Evolutionary conservation across 768 basidiomycete species (phyloP).

Genomic region (Ramaria rubella): DNA sequence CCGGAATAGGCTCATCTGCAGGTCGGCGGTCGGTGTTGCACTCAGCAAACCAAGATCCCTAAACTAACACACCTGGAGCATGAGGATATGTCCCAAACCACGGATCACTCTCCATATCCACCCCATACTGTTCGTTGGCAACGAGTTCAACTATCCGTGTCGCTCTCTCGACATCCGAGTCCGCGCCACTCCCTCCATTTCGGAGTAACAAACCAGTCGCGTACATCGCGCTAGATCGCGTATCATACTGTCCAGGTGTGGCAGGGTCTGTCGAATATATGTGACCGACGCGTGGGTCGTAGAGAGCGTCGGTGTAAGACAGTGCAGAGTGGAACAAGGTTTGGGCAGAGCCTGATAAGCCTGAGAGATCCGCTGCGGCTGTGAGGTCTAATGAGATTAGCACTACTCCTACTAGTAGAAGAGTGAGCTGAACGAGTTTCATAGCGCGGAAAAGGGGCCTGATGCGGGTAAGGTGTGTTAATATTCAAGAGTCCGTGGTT

Average conservation of each 20-base stretch:
- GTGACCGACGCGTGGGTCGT: neutral
- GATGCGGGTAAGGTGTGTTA: too few species aligned
- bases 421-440: too few species aligned
- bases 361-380: too few species aligned
- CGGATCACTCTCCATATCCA: neutral
- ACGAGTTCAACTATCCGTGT: neutral
- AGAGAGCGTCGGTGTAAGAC: neutral
- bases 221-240: neutral
- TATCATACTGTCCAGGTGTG: neutral
- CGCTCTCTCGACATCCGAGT: neutral
- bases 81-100: neutral
- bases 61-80: neutral
- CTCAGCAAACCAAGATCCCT: too few species aligned
- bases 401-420: too few species aligned
- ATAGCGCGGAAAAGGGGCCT: too few species aligned
- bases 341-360: neutral
- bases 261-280: neutral
- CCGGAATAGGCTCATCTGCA: neutral
- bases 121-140: neutral
- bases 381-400: too few species aligned
- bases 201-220: neutral
- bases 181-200: neutral
- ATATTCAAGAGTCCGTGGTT: too few species aligned
- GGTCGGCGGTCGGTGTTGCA: too few species aligned
- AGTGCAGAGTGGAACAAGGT: neutral